Conservation (phyloP, 495 filamentous ascomycete genomes). For the Hypomontagnella monticulosa region DNA sequence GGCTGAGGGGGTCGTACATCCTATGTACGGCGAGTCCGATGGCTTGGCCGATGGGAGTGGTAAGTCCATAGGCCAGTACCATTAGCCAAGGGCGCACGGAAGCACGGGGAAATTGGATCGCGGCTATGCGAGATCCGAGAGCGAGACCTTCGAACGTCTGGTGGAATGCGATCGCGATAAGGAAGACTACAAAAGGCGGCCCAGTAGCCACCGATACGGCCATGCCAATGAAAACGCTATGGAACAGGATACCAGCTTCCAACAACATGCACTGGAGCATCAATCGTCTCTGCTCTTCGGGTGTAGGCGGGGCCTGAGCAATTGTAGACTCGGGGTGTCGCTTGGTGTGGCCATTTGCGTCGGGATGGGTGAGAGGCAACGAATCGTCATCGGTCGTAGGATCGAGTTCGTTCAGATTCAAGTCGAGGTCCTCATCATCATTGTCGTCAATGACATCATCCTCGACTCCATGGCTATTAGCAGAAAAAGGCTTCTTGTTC, state of each 20-base stretch:
- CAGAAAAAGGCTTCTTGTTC: constrained; percentile 10
- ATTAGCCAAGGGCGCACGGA: constrained; percentile 86
- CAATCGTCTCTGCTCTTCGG: constrained; percentile 65
- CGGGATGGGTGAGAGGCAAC: constrained; percentile 35
- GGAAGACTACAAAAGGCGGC: constrained; percentile 78
- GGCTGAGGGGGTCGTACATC: constrained; percentile 83
- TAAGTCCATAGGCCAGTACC: constrained; percentile 89
- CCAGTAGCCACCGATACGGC: constrained; percentile 84
- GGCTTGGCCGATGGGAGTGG: constrained; percentile 90
- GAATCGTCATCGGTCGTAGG: constrained; percentile 42
- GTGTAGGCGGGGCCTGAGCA: constrained; percentile 37
- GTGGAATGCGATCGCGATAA: constrained; percentile 84
- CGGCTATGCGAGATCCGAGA: constrained; percentile 76
- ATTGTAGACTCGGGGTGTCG: constrained; percentile 39
- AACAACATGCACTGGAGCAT: constrained; percentile 82
- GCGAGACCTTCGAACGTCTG: constrained; percentile 81
- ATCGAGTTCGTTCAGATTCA: constrained; percentile 63
- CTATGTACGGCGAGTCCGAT: constrained; percentile 84
- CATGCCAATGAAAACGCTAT: constrained; percentile 91
- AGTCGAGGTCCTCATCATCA: constrained; percentile 58
- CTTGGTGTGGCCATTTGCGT: constrained; percentile 24
- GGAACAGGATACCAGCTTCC: constrained; percentile 87
- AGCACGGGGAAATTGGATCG: constrained; percentile 66
- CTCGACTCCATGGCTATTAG: constrained; percentile 12
- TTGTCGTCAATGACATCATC: constrained; percentile 41